Evolutionary conservation across 2,329 filamentous ascomycete genomes (phyloP), one percentile per base, ranked within the genome.

Genomic region (Camillea tinctor): DNA sequence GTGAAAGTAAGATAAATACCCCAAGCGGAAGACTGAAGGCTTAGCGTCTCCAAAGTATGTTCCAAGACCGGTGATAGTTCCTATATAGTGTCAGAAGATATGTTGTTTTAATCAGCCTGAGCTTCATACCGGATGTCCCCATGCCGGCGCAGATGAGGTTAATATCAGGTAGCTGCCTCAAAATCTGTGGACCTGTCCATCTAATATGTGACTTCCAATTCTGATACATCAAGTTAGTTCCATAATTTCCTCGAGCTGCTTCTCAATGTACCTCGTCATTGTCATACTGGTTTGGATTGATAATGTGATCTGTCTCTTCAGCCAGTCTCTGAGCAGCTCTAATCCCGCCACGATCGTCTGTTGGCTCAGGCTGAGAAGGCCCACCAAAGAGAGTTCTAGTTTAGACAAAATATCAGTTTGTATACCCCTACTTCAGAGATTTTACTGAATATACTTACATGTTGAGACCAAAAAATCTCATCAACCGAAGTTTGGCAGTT

Each of bases 161-260:
- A 23, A 62, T 60, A 22, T 63, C 51, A 19, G 61, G 58, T 23
- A 63, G 21, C 61, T 87, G 84, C 57, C 74, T 77, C 52, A 80
- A 74, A 17, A 87, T 84, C 62, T 87, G 84, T 0, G 84, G 81
- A 0, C 84, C 84, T 0, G 84, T 87, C 84, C 84, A 87, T 21
- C 78, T 79, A 11, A 83, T 71, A 63, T 87, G 84, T 1, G 84
- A 74, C 66, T 78, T 76, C 80, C 81, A 84, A 59, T 84, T 83
- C 79, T 81, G 57, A 30, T 17, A 15, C 9, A 13, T 6, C 4
- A 6, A 7, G 49, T 67, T 2, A 65, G 58, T 44, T 50, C 11
- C n/a, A 5, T 11, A 30, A 19, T 11, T 8, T 26, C 26, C 17
- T 6, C 15, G 21, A 4, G 0, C 24, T 22, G 3, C 8, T 24